Evolutionary conservation across 2,329 filamentous ascomycete species (phyloP).

Genomic region (Fusarium miscanthi): DNA sequence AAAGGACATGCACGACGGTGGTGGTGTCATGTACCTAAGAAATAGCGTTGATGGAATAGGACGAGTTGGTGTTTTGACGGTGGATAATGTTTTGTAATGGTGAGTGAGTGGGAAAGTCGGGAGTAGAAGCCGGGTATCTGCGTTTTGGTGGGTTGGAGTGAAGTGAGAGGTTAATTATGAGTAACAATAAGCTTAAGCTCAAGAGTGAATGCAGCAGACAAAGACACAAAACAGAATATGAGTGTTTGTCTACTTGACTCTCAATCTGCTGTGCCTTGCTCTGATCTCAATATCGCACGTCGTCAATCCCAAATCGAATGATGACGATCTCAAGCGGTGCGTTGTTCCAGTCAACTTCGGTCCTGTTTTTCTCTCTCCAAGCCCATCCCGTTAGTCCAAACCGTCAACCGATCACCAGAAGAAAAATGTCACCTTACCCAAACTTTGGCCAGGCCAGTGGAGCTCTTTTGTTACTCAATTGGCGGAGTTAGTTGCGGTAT

Average conservation of each 20-base stretch:
- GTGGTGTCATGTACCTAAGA: slow-evolving; percentile 44
- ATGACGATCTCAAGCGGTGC: slow-evolving; percentile 25
- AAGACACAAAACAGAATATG: background rate
- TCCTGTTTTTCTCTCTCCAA: background rate
- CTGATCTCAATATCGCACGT: background rate
- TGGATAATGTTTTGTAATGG: slow-evolving; percentile 11
- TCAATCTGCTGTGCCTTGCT: background rate
- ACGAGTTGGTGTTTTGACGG: background rate
- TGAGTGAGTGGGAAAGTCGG: background rate
- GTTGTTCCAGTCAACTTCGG: slow-evolving; percentile 4
- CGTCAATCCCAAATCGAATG: slow-evolving; percentile 9
- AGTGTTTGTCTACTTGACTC: background rate
- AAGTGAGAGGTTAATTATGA: slow-evolving; percentile 7
- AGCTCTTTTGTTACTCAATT: background rate
- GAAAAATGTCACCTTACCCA: slow-evolving; percentile 30
- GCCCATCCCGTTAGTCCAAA: slow-evolving; percentile 11
- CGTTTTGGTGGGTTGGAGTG: background rate
- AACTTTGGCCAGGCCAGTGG: slow-evolving; percentile 16
- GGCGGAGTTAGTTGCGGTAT: slow-evolving; percentile 1
- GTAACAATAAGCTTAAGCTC: background rate
- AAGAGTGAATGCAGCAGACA: background rate
- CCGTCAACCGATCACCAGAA: slow-evolving; percentile 10
- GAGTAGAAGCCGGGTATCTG: slow-evolving; percentile 17
- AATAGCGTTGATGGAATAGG: slow-evolving; percentile 35
- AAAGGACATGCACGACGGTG: slow-evolving; percentile 31